Conservation (phyloP, 129 eudicot species). For the Cynara cardunculus region DNA sequence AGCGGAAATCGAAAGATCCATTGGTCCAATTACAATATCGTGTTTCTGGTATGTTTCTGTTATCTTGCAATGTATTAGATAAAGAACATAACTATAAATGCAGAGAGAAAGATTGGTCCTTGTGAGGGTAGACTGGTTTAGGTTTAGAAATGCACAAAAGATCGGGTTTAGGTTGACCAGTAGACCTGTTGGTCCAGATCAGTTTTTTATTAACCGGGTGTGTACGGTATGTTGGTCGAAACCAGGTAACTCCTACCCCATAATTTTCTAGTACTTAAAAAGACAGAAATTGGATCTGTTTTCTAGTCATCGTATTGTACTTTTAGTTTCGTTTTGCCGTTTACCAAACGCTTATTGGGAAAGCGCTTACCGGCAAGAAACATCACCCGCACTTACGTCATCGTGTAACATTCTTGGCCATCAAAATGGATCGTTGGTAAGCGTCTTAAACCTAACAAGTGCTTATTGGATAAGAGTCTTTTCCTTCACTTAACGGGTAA, state of each 20-base stretch:
- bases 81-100: not conserved
- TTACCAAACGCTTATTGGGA: too few species aligned
- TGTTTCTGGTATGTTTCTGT: not conserved
- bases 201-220: not conserved
- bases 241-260: conserved; percentile 1
- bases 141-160: conserved; percentile 11
- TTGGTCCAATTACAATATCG: not conserved
- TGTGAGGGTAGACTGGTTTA: not conserved
- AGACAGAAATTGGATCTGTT: not conserved
- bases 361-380: too few species aligned
- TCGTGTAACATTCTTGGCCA: too few species aligned
- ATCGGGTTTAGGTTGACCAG: conserved; percentile 1
- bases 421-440: too few species aligned
- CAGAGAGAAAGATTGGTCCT: not conserved
- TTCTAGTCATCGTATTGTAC: not conserved
- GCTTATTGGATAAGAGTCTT: too few species aligned
- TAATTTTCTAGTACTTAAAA: not conserved
- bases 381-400: too few species aligned
- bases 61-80: conserved; percentile 4
- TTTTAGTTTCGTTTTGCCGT: not conserved
- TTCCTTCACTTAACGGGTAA: too few species aligned
- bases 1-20: not conserved
- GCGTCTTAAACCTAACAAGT: too few species aligned
- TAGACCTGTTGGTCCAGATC: not conserved
- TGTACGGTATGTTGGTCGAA: conserved; percentile 9